Percentiles rank a stretch among this genome's conserved stretches.
phyloP scores from a whole-genome alignment of 2,329 filamentous ascomycete species.

The Acrocalymma vagum region DNA sequence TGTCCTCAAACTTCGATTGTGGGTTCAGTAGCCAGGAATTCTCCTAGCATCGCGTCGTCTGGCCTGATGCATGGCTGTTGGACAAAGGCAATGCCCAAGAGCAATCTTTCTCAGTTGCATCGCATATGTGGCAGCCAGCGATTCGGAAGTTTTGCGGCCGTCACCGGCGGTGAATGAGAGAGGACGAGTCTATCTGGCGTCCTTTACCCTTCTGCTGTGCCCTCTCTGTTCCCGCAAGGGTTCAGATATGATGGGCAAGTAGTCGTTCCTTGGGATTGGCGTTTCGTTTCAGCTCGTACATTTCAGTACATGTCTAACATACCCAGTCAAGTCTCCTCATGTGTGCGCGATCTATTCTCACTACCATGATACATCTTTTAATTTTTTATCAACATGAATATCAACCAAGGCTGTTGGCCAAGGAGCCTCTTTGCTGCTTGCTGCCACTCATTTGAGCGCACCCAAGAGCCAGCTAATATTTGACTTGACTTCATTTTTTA shows the following conservation, averaged over 20 bases:
- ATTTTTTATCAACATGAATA: neutral
- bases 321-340: neutral
- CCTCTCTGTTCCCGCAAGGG: conserved; percentile 29
- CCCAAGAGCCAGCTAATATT: too few species aligned
- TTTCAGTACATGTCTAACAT: neutral
- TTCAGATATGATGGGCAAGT: conserved; percentile 32
- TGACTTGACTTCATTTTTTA: too few species aligned
- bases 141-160: conserved; percentile 21
- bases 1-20: conserved; percentile 33
- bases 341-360: conserved; percentile 4
- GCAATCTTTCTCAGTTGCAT: conserved; percentile 20
- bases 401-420: too few species aligned
- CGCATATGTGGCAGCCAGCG: conserved; percentile 10
- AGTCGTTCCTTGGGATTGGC: conserved; percentile 33
- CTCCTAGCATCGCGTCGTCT: conserved; percentile 20
- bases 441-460: too few species aligned
- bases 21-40: conserved; percentile 39
- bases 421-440: too few species aligned
- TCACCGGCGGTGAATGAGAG: conserved; percentile 12
- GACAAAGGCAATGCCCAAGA: conserved; percentile 48
- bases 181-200: conserved; percentile 41
- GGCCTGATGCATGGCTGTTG: conserved; percentile 37
- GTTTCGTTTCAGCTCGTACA: conserved; percentile 47
- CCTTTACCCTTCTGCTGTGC: conserved; percentile 33
- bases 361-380: conserved; percentile 3